Percentiles rank a stretch among this genome's conserved stretches.
Evolutionary conservation across 805 yeast genomes (phyloP).

Genomic region (Ogataea trehalophila): DNA sequence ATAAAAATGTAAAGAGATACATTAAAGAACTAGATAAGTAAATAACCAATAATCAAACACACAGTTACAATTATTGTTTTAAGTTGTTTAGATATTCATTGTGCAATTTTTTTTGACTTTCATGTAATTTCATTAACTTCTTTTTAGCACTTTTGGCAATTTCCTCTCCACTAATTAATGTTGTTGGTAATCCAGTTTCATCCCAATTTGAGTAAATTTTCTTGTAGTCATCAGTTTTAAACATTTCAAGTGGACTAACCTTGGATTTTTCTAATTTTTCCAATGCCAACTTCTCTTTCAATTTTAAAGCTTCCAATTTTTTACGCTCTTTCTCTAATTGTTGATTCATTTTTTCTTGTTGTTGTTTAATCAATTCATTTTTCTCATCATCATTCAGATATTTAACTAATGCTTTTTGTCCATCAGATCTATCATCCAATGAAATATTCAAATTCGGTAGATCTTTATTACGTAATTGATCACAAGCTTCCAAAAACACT

Average conservation of each 20-base stretch:
- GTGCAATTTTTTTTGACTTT: conserved; percentile 77
- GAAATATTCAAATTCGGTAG: conserved; percentile 74
- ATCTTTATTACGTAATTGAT: conserved; percentile 65
- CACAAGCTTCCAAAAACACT: conserved; percentile 65
- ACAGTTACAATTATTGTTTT: neutral
- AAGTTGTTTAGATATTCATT: conserved; percentile 47
- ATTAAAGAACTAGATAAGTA: neutral
- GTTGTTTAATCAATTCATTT: conserved; percentile 55
- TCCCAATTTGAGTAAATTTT: conserved; percentile 69
- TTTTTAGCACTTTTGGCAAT: conserved; percentile 81
- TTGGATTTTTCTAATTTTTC: conserved; percentile 65
- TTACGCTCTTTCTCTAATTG: conserved; percentile 33
- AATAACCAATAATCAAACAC: neutral
- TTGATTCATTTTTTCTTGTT: conserved; percentile 50
- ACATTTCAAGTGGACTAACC: conserved; percentile 67
- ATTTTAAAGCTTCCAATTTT: conserved; percentile 57
- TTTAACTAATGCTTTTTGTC: conserved; percentile 76
- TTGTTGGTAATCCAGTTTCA: conserved; percentile 75
- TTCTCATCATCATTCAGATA: conserved; percentile 69
- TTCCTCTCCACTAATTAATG: conserved; percentile 73
- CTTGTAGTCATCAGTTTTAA: conserved; percentile 43
- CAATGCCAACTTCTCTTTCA: conserved; percentile 56
- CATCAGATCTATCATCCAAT: conserved; percentile 80
- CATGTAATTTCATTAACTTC: conserved; percentile 74
- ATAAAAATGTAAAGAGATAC: neutral